Evolutionary conservation across 257 asterid genomes (phyloP), one percentile per base, ranked within the genome.

Genomic region (Orobanche coerulescens): DNA sequence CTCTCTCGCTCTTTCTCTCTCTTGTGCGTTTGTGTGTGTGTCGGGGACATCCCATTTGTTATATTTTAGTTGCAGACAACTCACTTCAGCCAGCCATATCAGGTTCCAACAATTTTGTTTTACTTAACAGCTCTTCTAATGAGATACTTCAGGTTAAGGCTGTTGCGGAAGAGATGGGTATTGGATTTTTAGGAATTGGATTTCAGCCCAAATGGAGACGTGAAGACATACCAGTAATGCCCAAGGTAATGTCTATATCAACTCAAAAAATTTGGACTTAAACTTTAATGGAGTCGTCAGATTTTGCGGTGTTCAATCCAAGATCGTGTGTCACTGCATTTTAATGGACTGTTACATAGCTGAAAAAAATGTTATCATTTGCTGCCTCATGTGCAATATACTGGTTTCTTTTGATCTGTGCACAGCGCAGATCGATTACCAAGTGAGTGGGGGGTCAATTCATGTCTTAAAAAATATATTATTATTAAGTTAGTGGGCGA

Each of bases 141-240:
- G 43, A 47, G 28, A 48, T 48, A 55, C 24, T 53, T 37, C 81
- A 92, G 98, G 98, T 92, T 53, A 92, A 88, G 76, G 95, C 98
- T 73, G 95, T 92, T 71, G 84, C 97, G 0, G 97, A 89, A 73
- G 98, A 92, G 87, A 86, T 92, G 95, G 95, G 95, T 48, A 88
- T 89, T 56, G 97, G 97, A 48, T 92, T 92, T 67, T 64, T 92
- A 50, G 98, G 97, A 62, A 81, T 81, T 63, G 98, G 98, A 49
- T 92, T 88, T 81, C 97, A 84, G 69, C 98, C 98, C 54, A 86
- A 88, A 74, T 88, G 95, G 97, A 80, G 72, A 67, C 75, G 90
- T 50, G 90, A 86, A 78, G 97, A 84, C 23, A 92, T 92, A 74
- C 98, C 98, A 20, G 54, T 92, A 65, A 92, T 92, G 98, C 98